These are phyloP conservation scores for Tolypocladium tundrense DNA, from an alignment of 2,329 filamentous ascomycete species.

Conservation along the genomic window DNA sequence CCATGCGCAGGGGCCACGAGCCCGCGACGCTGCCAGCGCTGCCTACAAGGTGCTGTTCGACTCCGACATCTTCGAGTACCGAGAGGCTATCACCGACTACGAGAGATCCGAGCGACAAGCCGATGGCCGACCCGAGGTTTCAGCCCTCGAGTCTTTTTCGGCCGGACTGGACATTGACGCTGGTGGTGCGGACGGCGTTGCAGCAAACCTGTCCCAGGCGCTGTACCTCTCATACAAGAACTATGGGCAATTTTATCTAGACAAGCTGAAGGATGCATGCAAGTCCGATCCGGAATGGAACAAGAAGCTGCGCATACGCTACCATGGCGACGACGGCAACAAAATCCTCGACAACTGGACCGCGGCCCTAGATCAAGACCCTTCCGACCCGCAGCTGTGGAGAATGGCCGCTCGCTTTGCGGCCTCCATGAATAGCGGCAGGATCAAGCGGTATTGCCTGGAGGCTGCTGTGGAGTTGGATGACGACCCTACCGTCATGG, in stretches of 20 bases:
- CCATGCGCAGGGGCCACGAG: slow-evolving; percentile 74
- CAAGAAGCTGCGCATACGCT: slow-evolving; percentile 14
- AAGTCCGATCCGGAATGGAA: slow-evolving; percentile 43
- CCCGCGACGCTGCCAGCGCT: slow-evolving; percentile 63
- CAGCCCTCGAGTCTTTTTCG: slow-evolving; percentile 35
- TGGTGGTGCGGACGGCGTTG: slow-evolving; percentile 60
- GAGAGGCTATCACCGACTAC: slow-evolving; percentile 78
- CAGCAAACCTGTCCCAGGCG: slow-evolving; percentile 76
- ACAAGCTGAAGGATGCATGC: slow-evolving; percentile 33
- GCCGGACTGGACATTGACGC: slow-evolving; percentile 44
- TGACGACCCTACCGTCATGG: slow-evolving; percentile 52
- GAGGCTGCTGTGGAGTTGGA: slow-evolving; percentile 58
- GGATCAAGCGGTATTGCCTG: slow-evolving; percentile 51
- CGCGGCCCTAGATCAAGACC: slow-evolving; percentile 51
- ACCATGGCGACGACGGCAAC: slow-evolving; percentile 22
- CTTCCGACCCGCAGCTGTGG: slow-evolving; percentile 59
- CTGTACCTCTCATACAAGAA: slow-evolving; percentile 94
- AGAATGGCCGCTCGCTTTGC: slow-evolving; percentile 48
- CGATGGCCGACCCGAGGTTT: slow-evolving; percentile 31
- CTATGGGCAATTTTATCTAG: slow-evolving; percentile 83
- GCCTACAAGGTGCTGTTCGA: slow-evolving; percentile 80
- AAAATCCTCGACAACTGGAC: slow-evolving; percentile 47
- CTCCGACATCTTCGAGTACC: slow-evolving; percentile 89
- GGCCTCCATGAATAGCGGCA: slow-evolving; percentile 44
- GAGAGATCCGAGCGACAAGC: slow-evolving; percentile 54